These are phyloP conservation scores for Grammothele lineata DNA, from an alignment of 768 basidiomycete species.

Conservation along the genomic window DNA sequence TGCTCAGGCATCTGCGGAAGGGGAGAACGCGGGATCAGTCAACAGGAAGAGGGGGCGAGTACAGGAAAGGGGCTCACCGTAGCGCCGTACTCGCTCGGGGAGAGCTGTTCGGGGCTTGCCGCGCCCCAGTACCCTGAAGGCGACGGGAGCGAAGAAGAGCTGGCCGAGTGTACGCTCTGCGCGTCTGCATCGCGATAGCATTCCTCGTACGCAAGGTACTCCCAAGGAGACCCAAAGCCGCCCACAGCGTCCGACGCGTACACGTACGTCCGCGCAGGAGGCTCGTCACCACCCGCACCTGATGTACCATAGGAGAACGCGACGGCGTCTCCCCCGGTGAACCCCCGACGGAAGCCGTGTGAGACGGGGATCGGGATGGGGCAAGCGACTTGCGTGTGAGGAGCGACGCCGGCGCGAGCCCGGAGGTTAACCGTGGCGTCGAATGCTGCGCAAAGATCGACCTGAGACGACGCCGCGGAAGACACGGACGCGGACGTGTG, in stretches of 20 bases:
- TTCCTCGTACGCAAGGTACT: constrained; percentile 9
- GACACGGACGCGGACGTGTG: background rate
- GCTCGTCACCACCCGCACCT: background rate
- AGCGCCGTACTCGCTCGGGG: constrained; percentile 1
- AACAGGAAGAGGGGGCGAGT: too few relatives aligned
- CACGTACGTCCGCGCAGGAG: background rate
- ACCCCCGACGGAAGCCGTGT: background rate
- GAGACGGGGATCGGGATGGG: background rate
- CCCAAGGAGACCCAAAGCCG: constrained; percentile 2
- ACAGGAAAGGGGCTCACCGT: background rate
- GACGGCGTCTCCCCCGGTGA: too few relatives aligned
- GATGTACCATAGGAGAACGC: too few relatives aligned
- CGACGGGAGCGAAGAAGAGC: constrained; percentile 1
- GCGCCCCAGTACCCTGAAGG: constrained; percentile 1
- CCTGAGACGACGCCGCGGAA: too few relatives aligned
- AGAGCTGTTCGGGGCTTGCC: constrained; percentile 1
- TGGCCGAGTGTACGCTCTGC: constrained; percentile 11
- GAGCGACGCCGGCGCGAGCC: background rate
- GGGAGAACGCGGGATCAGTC: too few relatives aligned
- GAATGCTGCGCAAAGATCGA: too few relatives aligned
- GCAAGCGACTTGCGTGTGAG: background rate
- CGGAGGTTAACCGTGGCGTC: background rate
- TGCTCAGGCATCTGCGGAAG: too few relatives aligned
- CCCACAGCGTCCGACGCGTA: constrained; percentile 3
- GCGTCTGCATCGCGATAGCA: constrained; percentile 7